Evolutionary conservation across 495 filamentous ascomycete species (phyloP).

Genomic region (Trichoderma asperelloides): DNA sequence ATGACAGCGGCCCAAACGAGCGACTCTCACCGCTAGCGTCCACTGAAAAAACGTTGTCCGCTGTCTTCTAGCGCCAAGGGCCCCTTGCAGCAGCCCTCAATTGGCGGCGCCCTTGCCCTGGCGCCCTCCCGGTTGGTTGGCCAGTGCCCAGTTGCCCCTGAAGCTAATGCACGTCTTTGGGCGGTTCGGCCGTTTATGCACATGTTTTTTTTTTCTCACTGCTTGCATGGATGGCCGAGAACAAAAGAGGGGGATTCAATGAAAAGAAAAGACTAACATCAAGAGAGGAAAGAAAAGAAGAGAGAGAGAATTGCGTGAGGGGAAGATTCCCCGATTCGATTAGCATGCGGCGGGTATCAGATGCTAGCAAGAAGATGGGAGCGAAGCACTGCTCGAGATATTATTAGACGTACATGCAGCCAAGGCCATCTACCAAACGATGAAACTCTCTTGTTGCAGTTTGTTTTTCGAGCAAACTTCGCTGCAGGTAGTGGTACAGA

Average conservation of each 20-base stretch:
- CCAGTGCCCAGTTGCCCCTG: not conserved
- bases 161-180: constrained; percentile 9
- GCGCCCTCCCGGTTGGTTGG: not conserved
- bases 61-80: not conserved
- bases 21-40: constrained; percentile 1
- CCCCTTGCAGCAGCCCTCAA: not conserved
- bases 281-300: not conserved
- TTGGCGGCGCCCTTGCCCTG: not conserved
- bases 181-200: not conserved
- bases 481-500: too few species aligned
- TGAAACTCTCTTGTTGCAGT: too few species aligned
- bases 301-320: not conserved
- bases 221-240: not conserved
- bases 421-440: too few species aligned
- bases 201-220: not conserved
- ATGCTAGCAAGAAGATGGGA: too few species aligned
- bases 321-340: too few species aligned
- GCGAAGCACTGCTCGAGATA: too few species aligned
- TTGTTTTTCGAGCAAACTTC: too few species aligned
- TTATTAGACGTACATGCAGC: too few species aligned
- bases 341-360: too few species aligned
- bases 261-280: not conserved
- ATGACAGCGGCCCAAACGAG: not conserved
- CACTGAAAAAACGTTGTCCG: not conserved
- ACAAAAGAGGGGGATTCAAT: not conserved